Base-by-base conservation (phyloP, 2,329 filamentous ascomycete species). In the Phyllosticta citriasiana region DNA sequence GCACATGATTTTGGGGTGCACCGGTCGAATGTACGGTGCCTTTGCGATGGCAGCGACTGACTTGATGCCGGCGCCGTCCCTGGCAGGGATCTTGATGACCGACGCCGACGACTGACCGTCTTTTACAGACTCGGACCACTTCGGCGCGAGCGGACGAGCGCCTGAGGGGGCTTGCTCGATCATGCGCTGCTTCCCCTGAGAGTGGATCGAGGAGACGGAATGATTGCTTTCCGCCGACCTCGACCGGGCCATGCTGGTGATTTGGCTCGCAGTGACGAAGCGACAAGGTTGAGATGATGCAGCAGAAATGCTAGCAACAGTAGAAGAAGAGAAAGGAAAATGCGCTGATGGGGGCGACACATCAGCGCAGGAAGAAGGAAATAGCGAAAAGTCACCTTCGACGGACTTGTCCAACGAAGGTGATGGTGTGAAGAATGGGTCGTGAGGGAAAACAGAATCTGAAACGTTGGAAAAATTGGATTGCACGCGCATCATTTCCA, bases 1-100 rank as follows among this genome's bases (percentile, higher is more conserved):
- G 72, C 91, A 96, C 69, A 82, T 83, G 64, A 89, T 84, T 72
- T 88, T 90, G 40, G 84, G 82, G 63, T 88, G 86, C 67, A 84
- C 83, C 26, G 88, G 88, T 16, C 88, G 86, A 60, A 81, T 76
- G 64, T 85, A 81, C 1, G 80, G 78, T 27, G 80, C 76, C 68
- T 83, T 84, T 63, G 78, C 69, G 65, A 78, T 73, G 52, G 73
- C 65, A 67, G 70, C 80, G 56, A 83, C 80, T 66, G 80, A 77
- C 67, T 82, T 82, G 30, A 79, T 76, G 26, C 58, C 58, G 4
- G 59, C 53, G 14, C 59, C 59, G 66, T 53, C 59, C 67, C 60
- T 64, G 53, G 33, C 64, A 22, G 65, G 53, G 55, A 60, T 27
- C 30, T 57, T 59, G 25, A 61, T 64, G 65, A 27, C 66, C 55